Percentiles rank a stretch among this genome's conserved stretches.
Evolutionary conservation across 345 rosid species (phyloP).

Genomic region (Hypericum androsaemum): DNA sequence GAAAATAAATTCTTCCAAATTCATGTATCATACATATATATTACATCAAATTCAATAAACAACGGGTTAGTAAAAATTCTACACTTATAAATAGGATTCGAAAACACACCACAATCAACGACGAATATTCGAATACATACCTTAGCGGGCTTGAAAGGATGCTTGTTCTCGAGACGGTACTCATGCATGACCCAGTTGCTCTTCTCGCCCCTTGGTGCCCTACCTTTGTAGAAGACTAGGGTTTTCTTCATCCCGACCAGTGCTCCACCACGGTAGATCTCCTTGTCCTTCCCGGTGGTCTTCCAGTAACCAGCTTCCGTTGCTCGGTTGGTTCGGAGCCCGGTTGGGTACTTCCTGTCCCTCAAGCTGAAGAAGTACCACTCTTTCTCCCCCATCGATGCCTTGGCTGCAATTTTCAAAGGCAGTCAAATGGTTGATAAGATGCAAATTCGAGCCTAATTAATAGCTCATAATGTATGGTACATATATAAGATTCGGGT

Average conservation of each 20-base stretch:
- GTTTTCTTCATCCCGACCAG: slow-evolving; percentile 5
- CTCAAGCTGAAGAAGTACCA: slow-evolving; percentile 6
- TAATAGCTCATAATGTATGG: not conserved
- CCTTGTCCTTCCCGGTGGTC: slow-evolving; percentile 5
- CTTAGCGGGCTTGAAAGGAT: not conserved
- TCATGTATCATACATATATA: too few relatives aligned
- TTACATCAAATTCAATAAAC: too few relatives aligned
- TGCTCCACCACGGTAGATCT: not conserved
- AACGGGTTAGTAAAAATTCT: too few relatives aligned
- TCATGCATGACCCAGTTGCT: slow-evolving; percentile 5
- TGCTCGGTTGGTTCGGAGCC: slow-evolving; percentile 3
- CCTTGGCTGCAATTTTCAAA: not conserved
- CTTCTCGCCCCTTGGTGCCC: not conserved
- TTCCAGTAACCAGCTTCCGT: slow-evolving; percentile 4
- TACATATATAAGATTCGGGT: too few relatives aligned
- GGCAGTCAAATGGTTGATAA: not conserved
- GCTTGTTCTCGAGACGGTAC: not conserved
- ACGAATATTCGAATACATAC: not conserved
- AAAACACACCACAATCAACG: too few relatives aligned
- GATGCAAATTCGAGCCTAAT: not conserved
- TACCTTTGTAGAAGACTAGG: slow-evolving; percentile 7
- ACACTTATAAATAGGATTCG: too few relatives aligned
- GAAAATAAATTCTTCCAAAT: too few relatives aligned
- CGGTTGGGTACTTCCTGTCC: slow-evolving; percentile 5
- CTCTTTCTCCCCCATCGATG: slow-evolving; percentile 5